Conservation (phyloP, 108 stramenopile species). For the Cyclotella baltica region DNA sequence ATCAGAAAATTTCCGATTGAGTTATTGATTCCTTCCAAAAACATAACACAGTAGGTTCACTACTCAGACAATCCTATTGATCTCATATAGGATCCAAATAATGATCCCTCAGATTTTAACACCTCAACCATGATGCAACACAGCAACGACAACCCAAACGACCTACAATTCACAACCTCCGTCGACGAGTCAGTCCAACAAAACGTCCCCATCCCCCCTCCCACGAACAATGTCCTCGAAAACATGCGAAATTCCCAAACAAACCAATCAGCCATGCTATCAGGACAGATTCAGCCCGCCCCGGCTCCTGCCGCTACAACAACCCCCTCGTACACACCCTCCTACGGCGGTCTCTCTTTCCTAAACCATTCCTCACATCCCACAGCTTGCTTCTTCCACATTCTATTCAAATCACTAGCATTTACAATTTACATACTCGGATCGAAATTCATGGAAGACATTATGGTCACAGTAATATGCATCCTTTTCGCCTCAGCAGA, state of each 20-base stretch:
- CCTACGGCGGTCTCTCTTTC: slow-evolving; percentile 28
- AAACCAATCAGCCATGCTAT: background rate
- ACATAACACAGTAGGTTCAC: too few relatives aligned
- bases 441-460: slow-evolving; percentile 79
- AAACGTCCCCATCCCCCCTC: slow-evolving; percentile 51
- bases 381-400: slow-evolving; percentile 88
- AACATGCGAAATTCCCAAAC: slow-evolving; percentile 27
- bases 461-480: slow-evolving; percentile 91
- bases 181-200: slow-evolving; percentile 46
- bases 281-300: background rate
- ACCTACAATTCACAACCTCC: slow-evolving; percentile 47
- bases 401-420: slow-evolving; percentile 90
- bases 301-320: background rate
- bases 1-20: too few relatives aligned
- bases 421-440: slow-evolving; percentile 91
- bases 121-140: slow-evolving; percentile 34
- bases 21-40: too few relatives aligned
- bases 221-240: slow-evolving; percentile 48
- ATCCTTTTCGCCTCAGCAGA: slow-evolving; percentile 94
- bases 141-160: slow-evolving; percentile 20
- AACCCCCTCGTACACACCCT: slow-evolving; percentile 16
- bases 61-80: too few relatives aligned
- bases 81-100: too few relatives aligned
- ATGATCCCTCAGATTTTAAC: too few relatives aligned
- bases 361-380: slow-evolving; percentile 80